Conservation (phyloP, 73 alveolate species). For the Uronychia setigera region DNA sequence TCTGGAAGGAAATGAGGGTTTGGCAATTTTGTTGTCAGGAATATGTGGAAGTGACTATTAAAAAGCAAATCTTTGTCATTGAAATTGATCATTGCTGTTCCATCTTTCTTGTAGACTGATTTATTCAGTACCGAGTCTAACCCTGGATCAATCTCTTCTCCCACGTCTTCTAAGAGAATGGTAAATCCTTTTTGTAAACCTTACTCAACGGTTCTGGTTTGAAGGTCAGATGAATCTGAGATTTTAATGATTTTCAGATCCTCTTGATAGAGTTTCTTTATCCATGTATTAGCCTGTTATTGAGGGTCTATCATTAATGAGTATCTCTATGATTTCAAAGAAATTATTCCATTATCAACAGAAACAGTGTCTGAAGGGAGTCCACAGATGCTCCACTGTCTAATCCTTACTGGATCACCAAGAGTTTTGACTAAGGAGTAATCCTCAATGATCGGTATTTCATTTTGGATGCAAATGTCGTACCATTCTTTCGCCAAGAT, state of each 20-base stretch:
- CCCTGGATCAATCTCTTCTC: slow-evolving; percentile 96
- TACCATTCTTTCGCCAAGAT: slow-evolving; percentile 56
- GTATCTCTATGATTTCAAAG: slow-evolving; percentile 77
- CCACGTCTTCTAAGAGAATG: slow-evolving; percentile 94
- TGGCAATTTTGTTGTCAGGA: slow-evolving; percentile 98
- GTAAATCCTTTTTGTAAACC: slow-evolving; percentile 21
- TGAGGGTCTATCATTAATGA: slow-evolving; percentile 96
- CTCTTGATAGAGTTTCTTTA: slow-evolving; percentile 83
- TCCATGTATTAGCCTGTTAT: slow-evolving; percentile 95
- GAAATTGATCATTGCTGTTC: slow-evolving; percentile 23
- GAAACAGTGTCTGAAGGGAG: slow-evolving; percentile 97
- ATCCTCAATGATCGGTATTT: slow-evolving; percentile 63
- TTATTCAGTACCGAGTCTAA: slow-evolving; percentile 96
- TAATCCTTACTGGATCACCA: slow-evolving; percentile 95
- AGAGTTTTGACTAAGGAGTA: slow-evolving; percentile 71
- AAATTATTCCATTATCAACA: slow-evolving; percentile 91
- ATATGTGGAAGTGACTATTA: slow-evolving; percentile 91
- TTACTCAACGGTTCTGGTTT: slow-evolving; percentile 32
- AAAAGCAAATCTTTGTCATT: slow-evolving; percentile 95
- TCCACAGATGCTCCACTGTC: slow-evolving; percentile 95
- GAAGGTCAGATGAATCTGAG: slow-evolving; percentile 9
- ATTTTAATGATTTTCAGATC: slow-evolving; percentile 34
- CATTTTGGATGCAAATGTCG: slow-evolving; percentile 29
- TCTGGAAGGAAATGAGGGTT: slow-evolving; percentile 99
- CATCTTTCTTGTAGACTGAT: slow-evolving; percentile 41